Evolutionary conservation across 495 filamentous ascomycete genomes (phyloP), one percentile per base, ranked within the genome.

Genomic region (Neurospora discreta): DNA sequence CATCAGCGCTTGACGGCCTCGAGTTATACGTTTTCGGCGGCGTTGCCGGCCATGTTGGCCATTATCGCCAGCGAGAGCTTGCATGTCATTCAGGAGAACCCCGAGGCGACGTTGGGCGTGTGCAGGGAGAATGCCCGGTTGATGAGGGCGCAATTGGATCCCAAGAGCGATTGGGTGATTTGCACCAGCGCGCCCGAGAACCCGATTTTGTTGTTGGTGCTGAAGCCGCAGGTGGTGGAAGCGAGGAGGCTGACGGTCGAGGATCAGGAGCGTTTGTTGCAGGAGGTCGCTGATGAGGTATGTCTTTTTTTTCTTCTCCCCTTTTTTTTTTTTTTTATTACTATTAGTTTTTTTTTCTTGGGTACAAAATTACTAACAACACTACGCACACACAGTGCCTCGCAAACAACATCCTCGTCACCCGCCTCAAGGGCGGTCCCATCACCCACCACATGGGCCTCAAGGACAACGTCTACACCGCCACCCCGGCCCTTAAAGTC

Each of bases 251-350:
- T 94, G 60, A 87, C 84, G 9, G 79, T 86, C 5, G 86, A 88
- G 39, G 94, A 97, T 75, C 93, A 98, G 81, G 93, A 97, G 80
- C 86, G 88, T 71, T 74, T 98, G 65, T 82, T 99, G 73, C 90
- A 96, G 78, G 95, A 99, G 79, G 87, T 91, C 73, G 92, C 97
- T 15, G 95, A 99, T 75, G 95, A 99, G 90, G 94, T 96, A 84
- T 70, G 85, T 78, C 70, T 68, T 71, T 60, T 5, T 30, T 3
- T 10, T 9, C n/a, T 43, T 20, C 20, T 36, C 7, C 30, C n/a
- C 39, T 13, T 16, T 41, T 41, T 33, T 7, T n/a, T n/a, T n/a
- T n/a, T n/a, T n/a, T n/a, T n/a, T n/a, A n/a, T n/a, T n/a, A n/a
- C n/a, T n/a, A n/a, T n/a, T n/a, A n/a, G n/a, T n/a, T n/a, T n/a